Conservation (phyloP, 2,329 filamentous ascomycete genomes). For the Botrytis elliptica region DNA sequence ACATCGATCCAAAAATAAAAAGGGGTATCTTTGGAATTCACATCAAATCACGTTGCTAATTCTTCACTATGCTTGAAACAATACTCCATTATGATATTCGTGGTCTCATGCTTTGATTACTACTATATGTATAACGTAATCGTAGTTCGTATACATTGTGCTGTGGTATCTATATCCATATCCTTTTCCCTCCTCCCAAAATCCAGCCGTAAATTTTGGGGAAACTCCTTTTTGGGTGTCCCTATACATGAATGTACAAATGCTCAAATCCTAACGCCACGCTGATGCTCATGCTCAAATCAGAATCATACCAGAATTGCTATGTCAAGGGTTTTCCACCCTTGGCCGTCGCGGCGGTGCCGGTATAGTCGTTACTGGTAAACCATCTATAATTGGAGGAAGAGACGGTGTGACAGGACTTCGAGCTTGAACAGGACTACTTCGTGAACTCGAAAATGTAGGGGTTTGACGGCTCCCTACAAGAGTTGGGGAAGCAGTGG, state of each 20-base stretch:
- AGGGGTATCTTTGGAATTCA: background rate
- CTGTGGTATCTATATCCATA: slow-evolving; percentile 11
- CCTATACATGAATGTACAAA: slow-evolving; percentile 12
- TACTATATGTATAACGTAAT: slow-evolving; percentile 12
- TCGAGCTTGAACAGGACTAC: slow-evolving; percentile 24
- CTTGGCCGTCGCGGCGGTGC: slow-evolving; percentile 33
- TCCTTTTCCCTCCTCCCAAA: slow-evolving; percentile 7
- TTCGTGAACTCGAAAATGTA: slow-evolving; percentile 23
- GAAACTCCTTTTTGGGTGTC: slow-evolving; percentile 4
- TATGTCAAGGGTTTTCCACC: slow-evolving; percentile 7
- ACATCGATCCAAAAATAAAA: background rate
- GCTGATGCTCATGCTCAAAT: slow-evolving; percentile 23
- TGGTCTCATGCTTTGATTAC: slow-evolving; percentile 4
- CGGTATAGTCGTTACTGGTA: slow-evolving; percentile 35
- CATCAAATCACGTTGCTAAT: background rate
- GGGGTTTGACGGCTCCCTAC: background rate
- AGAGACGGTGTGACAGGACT: slow-evolving; percentile 22
- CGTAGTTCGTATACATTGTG: slow-evolving; percentile 1
- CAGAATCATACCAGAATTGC: slow-evolving; percentile 4
- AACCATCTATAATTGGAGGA: slow-evolving; percentile 28
- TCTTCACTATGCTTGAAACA: background rate
- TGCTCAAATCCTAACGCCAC: slow-evolving; percentile 15
- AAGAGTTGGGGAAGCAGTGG: background rate
- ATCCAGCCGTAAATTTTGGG: background rate
- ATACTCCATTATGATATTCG: background rate